Evolutionary conservation across 2,329 filamentous ascomycete species (phyloP), one percentile per base, ranked within the genome.

Genomic region (Ramularia collo-cygni): DNA sequence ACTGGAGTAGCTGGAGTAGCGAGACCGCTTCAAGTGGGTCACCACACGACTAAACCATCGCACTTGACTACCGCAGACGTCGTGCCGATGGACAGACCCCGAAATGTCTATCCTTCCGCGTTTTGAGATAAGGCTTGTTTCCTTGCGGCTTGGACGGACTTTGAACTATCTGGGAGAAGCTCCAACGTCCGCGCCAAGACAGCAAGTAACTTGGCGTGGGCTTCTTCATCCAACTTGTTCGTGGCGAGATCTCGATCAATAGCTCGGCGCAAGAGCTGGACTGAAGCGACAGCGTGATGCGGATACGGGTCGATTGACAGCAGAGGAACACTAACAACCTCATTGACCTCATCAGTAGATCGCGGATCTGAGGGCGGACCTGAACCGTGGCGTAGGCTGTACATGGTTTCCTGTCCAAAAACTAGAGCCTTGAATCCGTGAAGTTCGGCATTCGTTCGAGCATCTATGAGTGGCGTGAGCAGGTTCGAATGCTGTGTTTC

Each of bases 201-300:
- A 21, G 29, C 31, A 5, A 32, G 29, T 5, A 42, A 24, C n/a
- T 16, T 45, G 6, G 29, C 15, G 14, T 41, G 31, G 12, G 42
- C 35, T 2, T 45, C 28, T 3, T 18, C 9, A 8, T 15, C 32
- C 9, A 45, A 41, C 19, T 34, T 35, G 15, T 41, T 38, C 13
- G 35, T 28, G 12, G 33, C 24, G 15, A 41, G 34, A 16, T 45
- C 38, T 26, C 38, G 16, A 28, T 40, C 33, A n/a, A 45, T 41
- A 3, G 42, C 38, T 14, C 38, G 38, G n/a, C 40, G 31, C 42
- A 45, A 41, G 13, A 45, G 38, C 38, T 45, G 38, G 7, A 41
- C 35, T 13, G 33, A 24, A 9, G 38, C 42, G 3, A 45, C 30
- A 14, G 38, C 35, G 18, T 45, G 42, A 15, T 45, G 42, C 14